Evolutionary conservation across 768 basidiomycete species (phyloP).

Genomic region (Lyophyllum shimeji): DNA sequence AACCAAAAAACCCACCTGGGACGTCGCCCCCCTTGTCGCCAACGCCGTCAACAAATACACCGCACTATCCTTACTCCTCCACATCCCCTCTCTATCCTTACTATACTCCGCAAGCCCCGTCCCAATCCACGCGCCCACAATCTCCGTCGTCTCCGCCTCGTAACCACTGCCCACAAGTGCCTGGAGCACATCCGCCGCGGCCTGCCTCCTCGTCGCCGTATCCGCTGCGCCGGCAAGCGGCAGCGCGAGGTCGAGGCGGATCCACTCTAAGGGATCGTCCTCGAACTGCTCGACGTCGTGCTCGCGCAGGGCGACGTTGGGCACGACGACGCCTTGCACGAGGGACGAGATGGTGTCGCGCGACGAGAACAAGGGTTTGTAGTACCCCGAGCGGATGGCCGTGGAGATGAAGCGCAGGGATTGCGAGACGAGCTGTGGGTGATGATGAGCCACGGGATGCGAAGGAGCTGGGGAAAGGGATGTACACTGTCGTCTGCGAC

Average conservation of each 20-base stretch:
- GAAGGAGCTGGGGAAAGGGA: slow-evolving; percentile 4
- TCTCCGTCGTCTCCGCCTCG: slow-evolving; percentile 84
- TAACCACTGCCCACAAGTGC: slow-evolving; percentile 81
- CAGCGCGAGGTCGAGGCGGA: slow-evolving; percentile 79
- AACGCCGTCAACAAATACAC: slow-evolving; percentile 93
- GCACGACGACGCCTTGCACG: slow-evolving; percentile 87
- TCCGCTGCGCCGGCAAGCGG: slow-evolving; percentile 68
- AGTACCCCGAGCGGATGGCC: slow-evolving; percentile 85
- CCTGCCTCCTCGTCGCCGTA: slow-evolving; percentile 83
- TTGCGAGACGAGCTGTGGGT: slow-evolving; percentile 82
- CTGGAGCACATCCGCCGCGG: slow-evolving; percentile 94
- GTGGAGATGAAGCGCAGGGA: slow-evolving; percentile 90
- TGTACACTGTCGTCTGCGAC: slow-evolving; percentile 74
- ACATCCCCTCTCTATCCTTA: slow-evolving; percentile 58
- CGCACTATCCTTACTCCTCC: slow-evolving; percentile 93
- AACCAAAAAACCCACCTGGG: slow-evolving; percentile 55
- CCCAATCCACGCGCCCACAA: slow-evolving; percentile 83
- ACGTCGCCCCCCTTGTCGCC: slow-evolving; percentile 86
- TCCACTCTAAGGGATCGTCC: slow-evolving; percentile 95
- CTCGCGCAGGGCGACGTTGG: slow-evolving; percentile 86
- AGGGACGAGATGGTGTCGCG: slow-evolving; percentile 80
- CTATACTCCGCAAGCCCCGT: slow-evolving; percentile 71
- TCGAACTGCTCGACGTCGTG: slow-evolving; percentile 96
- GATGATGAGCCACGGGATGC: too few relatives aligned
- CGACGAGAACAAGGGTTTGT: slow-evolving; percentile 77